Percentiles rank a stretch among this genome's conserved stretches.
These are phyloP conservation scores for Dentipellis sp. DNA, from an alignment of 768 basidiomycete species.

Conservation along the genomic window DNA sequence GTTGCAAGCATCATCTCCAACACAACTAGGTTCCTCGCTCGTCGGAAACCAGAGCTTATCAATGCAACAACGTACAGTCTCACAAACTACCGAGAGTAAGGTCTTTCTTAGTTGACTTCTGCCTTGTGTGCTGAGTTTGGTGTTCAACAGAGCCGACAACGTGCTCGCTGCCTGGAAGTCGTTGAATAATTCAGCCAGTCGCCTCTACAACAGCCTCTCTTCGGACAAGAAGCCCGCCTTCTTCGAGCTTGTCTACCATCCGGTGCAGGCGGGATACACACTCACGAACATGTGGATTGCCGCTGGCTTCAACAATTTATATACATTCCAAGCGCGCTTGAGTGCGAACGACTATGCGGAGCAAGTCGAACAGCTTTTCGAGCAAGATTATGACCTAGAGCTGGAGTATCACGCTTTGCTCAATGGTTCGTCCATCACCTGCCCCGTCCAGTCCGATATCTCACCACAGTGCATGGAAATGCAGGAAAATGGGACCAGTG, in stretches of 20 bases:
- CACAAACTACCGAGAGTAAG: conserved; percentile 61
- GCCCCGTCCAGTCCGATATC: too few species aligned
- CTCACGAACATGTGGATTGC: conserved; percentile 48
- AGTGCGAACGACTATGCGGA: conserved; percentile 51
- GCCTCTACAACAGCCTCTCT: conserved; percentile 44
- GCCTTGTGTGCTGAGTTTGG: not conserved
- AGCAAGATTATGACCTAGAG: conserved; percentile 53
- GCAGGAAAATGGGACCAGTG: conserved; percentile 59
- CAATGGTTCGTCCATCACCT: conserved; percentile 28
- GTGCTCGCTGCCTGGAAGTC: conserved; percentile 41
- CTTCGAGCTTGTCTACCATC: conserved; percentile 63
- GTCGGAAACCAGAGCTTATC: conserved; percentile 58
- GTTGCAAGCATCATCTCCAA: conserved; percentile 48
- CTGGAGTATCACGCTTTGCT: conserved; percentile 49
- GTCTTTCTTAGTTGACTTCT: conserved; percentile 1
- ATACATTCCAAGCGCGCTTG: conserved; percentile 53
- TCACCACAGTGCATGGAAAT: too few species aligned
- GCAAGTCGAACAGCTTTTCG: conserved; percentile 46
- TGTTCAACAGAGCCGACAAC: conserved; percentile 52
- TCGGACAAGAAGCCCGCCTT: conserved; percentile 43
- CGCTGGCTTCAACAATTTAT: conserved; percentile 51
- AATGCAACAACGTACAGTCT: conserved; percentile 54
- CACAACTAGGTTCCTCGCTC: conserved; percentile 44
- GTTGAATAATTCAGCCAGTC: conserved; percentile 38
- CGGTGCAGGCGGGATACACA: conserved; percentile 50